Evolutionary conservation across 768 basidiomycete genomes (phyloP).

Genomic region (Daedalea quercina): DNA sequence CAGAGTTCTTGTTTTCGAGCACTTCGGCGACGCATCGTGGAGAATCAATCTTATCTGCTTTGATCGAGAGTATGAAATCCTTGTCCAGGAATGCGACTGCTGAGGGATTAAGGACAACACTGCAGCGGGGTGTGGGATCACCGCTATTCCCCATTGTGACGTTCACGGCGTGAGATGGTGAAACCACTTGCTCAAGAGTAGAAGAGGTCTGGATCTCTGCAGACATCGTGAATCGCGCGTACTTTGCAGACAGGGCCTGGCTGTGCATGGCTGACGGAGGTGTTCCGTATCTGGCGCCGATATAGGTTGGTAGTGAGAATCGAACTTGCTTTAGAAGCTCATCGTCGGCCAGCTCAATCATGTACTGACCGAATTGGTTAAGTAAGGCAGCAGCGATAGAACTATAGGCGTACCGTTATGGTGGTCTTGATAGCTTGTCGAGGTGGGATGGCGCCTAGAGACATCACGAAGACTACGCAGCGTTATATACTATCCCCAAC

Average conservation of each 20-base stretch:
- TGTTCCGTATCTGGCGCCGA: constrained; percentile 48
- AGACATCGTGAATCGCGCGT: constrained; percentile 33
- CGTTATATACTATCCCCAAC: too few species aligned
- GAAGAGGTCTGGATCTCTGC: constrained; percentile 46
- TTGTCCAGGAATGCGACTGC: constrained; percentile 15
- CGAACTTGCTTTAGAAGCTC: constrained; percentile 41
- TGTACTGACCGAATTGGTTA: constrained; percentile 43
- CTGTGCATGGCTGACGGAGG: constrained; percentile 30
- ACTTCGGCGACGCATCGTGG: constrained; percentile 54
- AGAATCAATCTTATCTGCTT: constrained; percentile 41
- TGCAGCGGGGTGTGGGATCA: constrained; percentile 18
- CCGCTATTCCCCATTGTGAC: constrained; percentile 1
- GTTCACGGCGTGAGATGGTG: constrained; percentile 40
- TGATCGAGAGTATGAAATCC: constrained; percentile 47
- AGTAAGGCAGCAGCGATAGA: neutral
- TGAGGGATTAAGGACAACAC: constrained; percentile 33
- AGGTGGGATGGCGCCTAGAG: constrained; percentile 46
- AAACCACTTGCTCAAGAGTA: constrained; percentile 30
- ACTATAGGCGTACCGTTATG: constrained; percentile 29
- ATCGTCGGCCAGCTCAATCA: constrained; percentile 47
- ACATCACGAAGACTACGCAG: constrained; percentile 60
- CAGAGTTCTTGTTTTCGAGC: constrained; percentile 21
- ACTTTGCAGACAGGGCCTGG: constrained; percentile 19
- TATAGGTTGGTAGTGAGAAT: constrained; percentile 44
- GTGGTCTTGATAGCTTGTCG: constrained; percentile 31